Evolutionary conservation across 805 yeast genomes (phyloP).

Genomic region (Yamadazyma paraphyllophila): DNA sequence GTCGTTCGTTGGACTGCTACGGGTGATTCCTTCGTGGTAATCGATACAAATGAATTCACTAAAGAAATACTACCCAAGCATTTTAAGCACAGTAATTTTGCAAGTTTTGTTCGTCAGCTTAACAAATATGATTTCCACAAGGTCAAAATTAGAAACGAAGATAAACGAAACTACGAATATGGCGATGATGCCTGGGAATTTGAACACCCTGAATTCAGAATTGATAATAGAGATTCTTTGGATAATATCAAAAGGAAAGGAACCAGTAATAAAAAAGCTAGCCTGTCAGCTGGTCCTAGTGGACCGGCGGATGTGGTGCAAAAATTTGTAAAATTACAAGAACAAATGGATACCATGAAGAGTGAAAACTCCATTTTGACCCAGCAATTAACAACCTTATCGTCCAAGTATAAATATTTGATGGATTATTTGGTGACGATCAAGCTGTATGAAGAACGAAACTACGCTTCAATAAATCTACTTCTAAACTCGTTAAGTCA

Average conservation of each 20-base stretch:
- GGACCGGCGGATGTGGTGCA: neutral
- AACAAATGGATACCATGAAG: slow-evolving; percentile 32
- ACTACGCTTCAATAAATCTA: slow-evolving; percentile 49
- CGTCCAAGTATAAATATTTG: slow-evolving; percentile 61
- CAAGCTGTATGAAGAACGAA: slow-evolving; percentile 56
- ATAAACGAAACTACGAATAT: slow-evolving; percentile 49
- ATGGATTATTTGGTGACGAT: slow-evolving; percentile 59
- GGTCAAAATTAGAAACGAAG: slow-evolving; percentile 72
- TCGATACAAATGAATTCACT: slow-evolving; percentile 88
- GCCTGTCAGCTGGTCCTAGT: neutral
- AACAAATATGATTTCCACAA: slow-evolving; percentile 98
- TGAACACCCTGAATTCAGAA: slow-evolving; percentile 82
- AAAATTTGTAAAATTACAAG: slow-evolving; percentile 19
- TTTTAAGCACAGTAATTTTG: slow-evolving; percentile 93
- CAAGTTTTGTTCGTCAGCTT: slow-evolving; percentile 91
- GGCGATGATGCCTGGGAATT: slow-evolving; percentile 93
- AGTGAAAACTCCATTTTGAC: slow-evolving; percentile 31
- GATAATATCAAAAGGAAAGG: slow-evolving; percentile 87
- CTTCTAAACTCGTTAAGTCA: slow-evolving; percentile 49
- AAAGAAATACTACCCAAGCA: slow-evolving; percentile 85
- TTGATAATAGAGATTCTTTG: slow-evolving; percentile 71
- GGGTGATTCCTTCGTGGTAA: slow-evolving; percentile 87
- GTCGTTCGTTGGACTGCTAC: slow-evolving; percentile 81
- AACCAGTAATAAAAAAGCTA: slow-evolving; percentile 50
- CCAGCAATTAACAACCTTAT: slow-evolving; percentile 39